phyloP scores from a whole-genome alignment of 2,329 filamentous ascomycete genomes.

The Xylariaceae sp. region DNA sequence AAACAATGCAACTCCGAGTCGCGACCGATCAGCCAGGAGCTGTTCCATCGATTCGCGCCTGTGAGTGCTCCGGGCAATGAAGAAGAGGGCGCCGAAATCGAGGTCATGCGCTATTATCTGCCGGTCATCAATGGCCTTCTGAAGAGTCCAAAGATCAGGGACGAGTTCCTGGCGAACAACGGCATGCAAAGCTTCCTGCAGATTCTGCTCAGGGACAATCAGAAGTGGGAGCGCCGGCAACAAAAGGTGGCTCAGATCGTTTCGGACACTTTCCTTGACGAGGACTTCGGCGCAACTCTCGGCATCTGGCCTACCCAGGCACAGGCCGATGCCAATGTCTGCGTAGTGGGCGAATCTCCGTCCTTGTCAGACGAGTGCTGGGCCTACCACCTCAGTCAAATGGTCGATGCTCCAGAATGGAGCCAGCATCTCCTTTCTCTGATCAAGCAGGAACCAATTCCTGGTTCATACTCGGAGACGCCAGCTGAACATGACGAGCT shows the following conservation, averaged over 20 bases:
- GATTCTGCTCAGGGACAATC: slow-evolving; percentile 44
- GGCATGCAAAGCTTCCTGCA: slow-evolving; percentile 53
- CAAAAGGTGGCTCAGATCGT: slow-evolving; percentile 54
- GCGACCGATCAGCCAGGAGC: slow-evolving; percentile 32
- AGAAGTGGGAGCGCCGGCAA: slow-evolving; percentile 46
- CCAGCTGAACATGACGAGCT: slow-evolving; percentile 12
- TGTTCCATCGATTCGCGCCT: slow-evolving; percentile 41
- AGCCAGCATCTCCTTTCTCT: slow-evolving; percentile 33
- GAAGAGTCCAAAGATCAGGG: slow-evolving; percentile 47
- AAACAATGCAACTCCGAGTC: slow-evolving; percentile 32
- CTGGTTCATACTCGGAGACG: not conserved
- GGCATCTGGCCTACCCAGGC: slow-evolving; percentile 50
- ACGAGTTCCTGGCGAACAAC: slow-evolving; percentile 48
- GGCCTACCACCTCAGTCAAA: slow-evolving; percentile 45
- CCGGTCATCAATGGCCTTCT: slow-evolving; percentile 52
- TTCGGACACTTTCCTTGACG: slow-evolving; percentile 62
- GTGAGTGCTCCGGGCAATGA: slow-evolving; percentile 13
- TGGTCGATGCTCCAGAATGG: slow-evolving; percentile 36
- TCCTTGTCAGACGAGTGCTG: slow-evolving; percentile 49
- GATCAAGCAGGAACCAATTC: slow-evolving; percentile 18
- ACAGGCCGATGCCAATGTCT: slow-evolving; percentile 35
- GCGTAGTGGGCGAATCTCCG: slow-evolving; percentile 29
- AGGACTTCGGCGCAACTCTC: slow-evolving; percentile 53
- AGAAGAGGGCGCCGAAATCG: slow-evolving; percentile 21
- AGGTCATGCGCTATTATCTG: slow-evolving; percentile 33